Evolutionary conservation across 1,284 basidiomycete genomes (phyloP), one percentile per base, ranked within the genome.

Genomic region (Boletellus sp.): DNA sequence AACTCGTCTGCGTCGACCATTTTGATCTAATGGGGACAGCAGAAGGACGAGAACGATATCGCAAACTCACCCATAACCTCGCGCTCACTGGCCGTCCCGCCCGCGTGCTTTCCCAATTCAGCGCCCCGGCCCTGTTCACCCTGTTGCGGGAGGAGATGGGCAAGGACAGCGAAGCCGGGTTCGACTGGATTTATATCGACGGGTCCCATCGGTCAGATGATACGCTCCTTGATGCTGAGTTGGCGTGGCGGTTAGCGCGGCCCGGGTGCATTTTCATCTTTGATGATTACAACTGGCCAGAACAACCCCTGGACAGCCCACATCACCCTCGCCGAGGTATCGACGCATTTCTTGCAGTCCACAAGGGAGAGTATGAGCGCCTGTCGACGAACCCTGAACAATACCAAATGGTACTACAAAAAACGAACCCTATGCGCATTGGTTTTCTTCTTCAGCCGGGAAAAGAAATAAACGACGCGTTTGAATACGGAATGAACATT

Each of bases 121-220:
- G 79, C 53, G 58, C 77, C 38, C 76, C 78, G 0, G 77, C 69
- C 0, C 60, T 82, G 22, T 74, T 72, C 66, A 65, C 51, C 16
- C 52, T 82, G 29, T 58, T 81, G 25, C 53, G 61, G 36, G 77
- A 82, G 55, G 77, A 77, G 57, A 71, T 70, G 48, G 36, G 44
- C 5, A 52, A 56, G 14, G 42, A 23, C 0, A 32, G 49, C 1
- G 48, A 60, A 2, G 64, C 72, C 9, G 79, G 79, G 1, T 82
- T 74, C 52, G 77, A 81, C 53, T 82, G 76, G 73, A 61, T 81
- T 8, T 82, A 82, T 53, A 56, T 82, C 45, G 78, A 81, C 48
- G 79, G 79, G 3, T 79, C 77, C 6, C 79, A 80, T 56, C 72
- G 76, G 46, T 76, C 79, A 1, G 75, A 77, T 47, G 80, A 82